Evolutionary conservation across 2,329 filamentous ascomycete species (phyloP).

Genomic region (Chalara sp.): DNA sequence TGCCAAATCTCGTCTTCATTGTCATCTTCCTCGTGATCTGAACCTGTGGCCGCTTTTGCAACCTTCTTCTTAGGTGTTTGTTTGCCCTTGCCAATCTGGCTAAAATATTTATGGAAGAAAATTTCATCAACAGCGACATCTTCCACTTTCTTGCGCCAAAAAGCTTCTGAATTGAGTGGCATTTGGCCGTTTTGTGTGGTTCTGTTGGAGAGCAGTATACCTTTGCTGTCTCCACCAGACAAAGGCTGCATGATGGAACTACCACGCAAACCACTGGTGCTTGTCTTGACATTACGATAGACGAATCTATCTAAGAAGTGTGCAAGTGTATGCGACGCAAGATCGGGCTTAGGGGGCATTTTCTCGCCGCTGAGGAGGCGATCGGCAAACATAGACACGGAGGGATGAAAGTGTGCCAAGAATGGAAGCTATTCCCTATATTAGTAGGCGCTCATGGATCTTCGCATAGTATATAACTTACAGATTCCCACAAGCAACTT

Average conservation of each 20-base stretch:
- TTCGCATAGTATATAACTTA: slow-evolving; percentile 34
- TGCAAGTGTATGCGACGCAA: slow-evolving; percentile 83
- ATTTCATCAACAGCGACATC: slow-evolving; percentile 87
- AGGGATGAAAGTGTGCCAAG: slow-evolving; percentile 82
- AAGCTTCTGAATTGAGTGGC: slow-evolving; percentile 77
- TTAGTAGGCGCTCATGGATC: slow-evolving; percentile 7
- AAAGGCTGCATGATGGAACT: slow-evolving; percentile 96
- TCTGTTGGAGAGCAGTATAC: slow-evolving; percentile 48
- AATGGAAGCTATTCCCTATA: slow-evolving; percentile 47
- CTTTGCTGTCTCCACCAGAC: slow-evolving; percentile 51
- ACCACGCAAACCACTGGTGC: slow-evolving; percentile 57
- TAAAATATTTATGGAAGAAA: slow-evolving; percentile 98
- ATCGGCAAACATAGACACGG: slow-evolving; percentile 76
- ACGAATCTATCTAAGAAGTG: slow-evolving; percentile 97
- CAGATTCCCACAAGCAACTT: slow-evolving; percentile 88
- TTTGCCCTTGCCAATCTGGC: slow-evolving; percentile 58
- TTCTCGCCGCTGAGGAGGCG: slow-evolving; percentile 62
- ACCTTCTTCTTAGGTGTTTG: slow-evolving; percentile 49
- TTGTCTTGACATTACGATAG: slow-evolving; percentile 86
- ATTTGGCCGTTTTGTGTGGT: slow-evolving; percentile 42
- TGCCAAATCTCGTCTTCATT: slow-evolving; percentile 82
- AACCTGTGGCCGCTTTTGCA: not conserved
- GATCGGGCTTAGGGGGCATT: slow-evolving; percentile 80
- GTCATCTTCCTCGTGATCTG: not conserved
- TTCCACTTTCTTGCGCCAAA: slow-evolving; percentile 86